Percentiles rank a stretch among this genome's conserved stretches.
Evolutionary conservation across 108 stramenopile genomes (phyloP).

Genomic region (Cyclotella choctawhatcheeana): DNA sequence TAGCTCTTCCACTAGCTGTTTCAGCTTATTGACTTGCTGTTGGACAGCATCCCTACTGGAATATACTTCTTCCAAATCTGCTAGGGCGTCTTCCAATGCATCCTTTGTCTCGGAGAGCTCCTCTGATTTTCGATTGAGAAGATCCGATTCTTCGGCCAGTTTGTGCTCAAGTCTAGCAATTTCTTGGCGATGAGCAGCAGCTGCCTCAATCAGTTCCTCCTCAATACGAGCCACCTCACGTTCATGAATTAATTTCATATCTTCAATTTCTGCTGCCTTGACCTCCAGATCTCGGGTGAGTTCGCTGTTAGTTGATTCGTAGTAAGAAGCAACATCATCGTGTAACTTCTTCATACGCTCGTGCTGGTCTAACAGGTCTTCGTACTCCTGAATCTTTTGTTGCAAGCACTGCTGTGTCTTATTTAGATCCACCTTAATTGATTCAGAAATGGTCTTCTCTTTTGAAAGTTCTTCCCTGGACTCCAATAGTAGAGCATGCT

Average conservation of each 20-base stretch:
- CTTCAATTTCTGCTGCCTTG: conserved; percentile 1
- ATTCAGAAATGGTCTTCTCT: conserved; percentile 17
- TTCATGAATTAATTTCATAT: neutral
- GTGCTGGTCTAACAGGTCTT: conserved; percentile 20
- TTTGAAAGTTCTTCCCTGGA: conserved; percentile 9
- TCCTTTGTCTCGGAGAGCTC: conserved; percentile 36
- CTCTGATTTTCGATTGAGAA: neutral
- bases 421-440: conserved; percentile 20
- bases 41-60: conserved; percentile 2
- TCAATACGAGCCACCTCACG: conserved; percentile 4
- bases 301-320: conserved; percentile 24
- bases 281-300: neutral
- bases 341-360: conserved; percentile 35
- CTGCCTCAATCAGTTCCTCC: neutral
- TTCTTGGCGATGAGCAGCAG: neutral
- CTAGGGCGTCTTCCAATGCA: conserved; percentile 27
- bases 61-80: conserved; percentile 29
- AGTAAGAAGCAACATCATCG: conserved; percentile 23
- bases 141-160: neutral
- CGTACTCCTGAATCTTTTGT: conserved; percentile 7
- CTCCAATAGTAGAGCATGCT: neutral
- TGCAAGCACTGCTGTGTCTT: neutral
- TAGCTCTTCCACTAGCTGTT: conserved; percentile 8
- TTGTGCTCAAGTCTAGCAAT: neutral
- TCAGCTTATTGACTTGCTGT: conserved; percentile 14